Percentiles rank a stretch among this genome's conserved stretches.
Evolutionary conservation across 2,329 filamentous ascomycete species (phyloP).

Genomic region (Aspergillus sclerotialis): DNA sequence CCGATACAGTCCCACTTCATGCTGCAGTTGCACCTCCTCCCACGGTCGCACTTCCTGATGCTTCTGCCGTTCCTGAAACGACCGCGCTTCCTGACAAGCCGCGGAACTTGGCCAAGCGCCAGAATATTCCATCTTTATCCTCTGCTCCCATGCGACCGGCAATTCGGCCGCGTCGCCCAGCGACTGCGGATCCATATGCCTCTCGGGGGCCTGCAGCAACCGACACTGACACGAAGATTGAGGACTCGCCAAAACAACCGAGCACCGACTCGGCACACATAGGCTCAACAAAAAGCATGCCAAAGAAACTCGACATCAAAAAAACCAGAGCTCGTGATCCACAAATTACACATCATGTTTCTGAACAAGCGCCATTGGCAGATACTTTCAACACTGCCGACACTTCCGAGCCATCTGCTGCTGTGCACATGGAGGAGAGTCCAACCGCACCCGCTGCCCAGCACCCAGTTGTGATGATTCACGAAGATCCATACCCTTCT

Average conservation of each 20-base stretch:
- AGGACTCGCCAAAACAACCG: conserved; percentile 20
- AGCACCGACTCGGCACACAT: conserved; percentile 19
- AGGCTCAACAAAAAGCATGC: conserved; percentile 25
- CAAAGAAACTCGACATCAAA: conserved; percentile 26
- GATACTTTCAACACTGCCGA: too few species aligned
- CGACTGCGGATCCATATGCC: conserved; percentile 28
- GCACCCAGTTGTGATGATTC: conserved; percentile 16
- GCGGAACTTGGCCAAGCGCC: conserved; percentile 25
- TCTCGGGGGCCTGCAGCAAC: conserved; percentile 44
- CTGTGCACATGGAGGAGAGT: too few species aligned
- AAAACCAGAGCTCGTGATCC: conserved; percentile 20
- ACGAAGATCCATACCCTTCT: conserved; percentile 21
- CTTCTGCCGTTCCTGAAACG: conserved; percentile 43
- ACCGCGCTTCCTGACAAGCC: conserved; percentile 30
- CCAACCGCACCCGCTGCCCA: too few species aligned
- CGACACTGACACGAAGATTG: conserved; percentile 37
- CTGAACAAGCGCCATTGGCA: too few species aligned
- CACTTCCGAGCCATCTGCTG: too few species aligned
- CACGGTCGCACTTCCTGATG: too few species aligned
- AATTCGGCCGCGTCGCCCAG: conserved; percentile 28
- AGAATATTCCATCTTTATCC: conserved; percentile 41
- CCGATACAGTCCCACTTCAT: too few species aligned
- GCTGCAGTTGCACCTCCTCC: too few species aligned
- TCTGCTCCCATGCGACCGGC: conserved; percentile 52
- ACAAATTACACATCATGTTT: not conserved